Evolutionary conservation across 208 protist species (phyloP).

Genomic region (Trichomonas tenax): DNA sequence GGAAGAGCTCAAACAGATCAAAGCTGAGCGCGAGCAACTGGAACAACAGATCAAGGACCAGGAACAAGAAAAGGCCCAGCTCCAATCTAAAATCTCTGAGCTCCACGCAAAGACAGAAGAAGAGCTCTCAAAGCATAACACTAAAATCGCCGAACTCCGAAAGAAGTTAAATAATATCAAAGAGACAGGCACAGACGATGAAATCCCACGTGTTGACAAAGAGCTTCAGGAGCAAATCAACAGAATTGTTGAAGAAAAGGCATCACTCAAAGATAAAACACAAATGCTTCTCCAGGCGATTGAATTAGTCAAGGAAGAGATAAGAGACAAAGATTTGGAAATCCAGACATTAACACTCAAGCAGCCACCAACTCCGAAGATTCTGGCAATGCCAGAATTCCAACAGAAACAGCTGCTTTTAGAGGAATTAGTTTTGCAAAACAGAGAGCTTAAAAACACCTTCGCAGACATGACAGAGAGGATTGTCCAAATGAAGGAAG

Average conservation of each 20-base stretch:
- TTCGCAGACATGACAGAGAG: not conserved
- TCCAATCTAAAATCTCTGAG: not conserved
- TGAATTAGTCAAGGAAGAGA: not conserved
- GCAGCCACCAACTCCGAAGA: not conserved
- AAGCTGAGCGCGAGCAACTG: not conserved
- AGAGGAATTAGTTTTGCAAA: not conserved
- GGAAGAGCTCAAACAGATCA: not conserved
- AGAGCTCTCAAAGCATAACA: not conserved
- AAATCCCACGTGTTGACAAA: not conserved
- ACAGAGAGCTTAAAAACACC: not conserved
- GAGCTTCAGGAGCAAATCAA: slow-evolving; percentile 2
- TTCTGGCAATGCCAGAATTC: not conserved
- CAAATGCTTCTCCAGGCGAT: not conserved
- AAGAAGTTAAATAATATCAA: not conserved
- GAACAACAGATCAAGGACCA: not conserved
- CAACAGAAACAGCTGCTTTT: not conserved
- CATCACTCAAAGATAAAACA: not conserved
- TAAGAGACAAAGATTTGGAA: not conserved
- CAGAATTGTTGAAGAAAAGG: not conserved
- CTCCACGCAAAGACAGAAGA: not conserved
- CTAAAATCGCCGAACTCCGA: not conserved
- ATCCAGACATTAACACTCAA: not conserved
- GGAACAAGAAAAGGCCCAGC: not conserved
- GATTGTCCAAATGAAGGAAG: not conserved
- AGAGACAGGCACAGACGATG: not conserved